Percentiles rank a stretch among this genome's conserved stretches.
Conservation (phyloP, 2,329 filamentous ascomycete species). For the Elsinoe ampelina region DNA sequence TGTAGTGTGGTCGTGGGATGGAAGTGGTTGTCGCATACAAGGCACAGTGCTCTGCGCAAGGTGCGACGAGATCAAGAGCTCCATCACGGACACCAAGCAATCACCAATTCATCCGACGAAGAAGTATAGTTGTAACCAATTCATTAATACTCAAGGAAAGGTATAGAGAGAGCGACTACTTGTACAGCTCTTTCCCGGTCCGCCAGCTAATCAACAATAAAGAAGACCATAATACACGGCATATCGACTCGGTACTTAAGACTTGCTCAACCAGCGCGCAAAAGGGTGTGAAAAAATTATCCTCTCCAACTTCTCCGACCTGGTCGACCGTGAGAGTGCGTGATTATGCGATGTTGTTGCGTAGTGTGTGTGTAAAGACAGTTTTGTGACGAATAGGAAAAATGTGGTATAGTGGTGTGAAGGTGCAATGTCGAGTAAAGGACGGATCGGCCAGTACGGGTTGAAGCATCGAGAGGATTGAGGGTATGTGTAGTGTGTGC, state of each 20-base stretch:
- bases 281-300: neutral
- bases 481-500: constrained; percentile 5
- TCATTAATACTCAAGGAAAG: constrained; percentile 10
- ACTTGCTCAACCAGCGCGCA: neutral
- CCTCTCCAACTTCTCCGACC: neutral
- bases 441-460: neutral
- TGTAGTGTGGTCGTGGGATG: no score
- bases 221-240: neutral
- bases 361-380: neutral
- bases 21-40: no score
- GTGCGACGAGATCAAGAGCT: no score
- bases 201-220: neutral
- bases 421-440: neutral
- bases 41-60: no score
- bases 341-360: neutral
- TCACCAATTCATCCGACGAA: neutral
- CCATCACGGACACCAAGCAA: neutral
- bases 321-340: neutral
- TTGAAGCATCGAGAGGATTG: neutral
- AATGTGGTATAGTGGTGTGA: neutral
- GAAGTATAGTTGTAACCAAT: neutral
- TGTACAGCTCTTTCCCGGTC: constrained; percentile 10
- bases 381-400: constrained; percentile 2
- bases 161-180: constrained; percentile 12
- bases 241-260: neutral